These are phyloP conservation scores for Aspergillus pseudotamarii DNA, from an alignment of 2,329 filamentous ascomycete species.

Conservation along the genomic window DNA sequence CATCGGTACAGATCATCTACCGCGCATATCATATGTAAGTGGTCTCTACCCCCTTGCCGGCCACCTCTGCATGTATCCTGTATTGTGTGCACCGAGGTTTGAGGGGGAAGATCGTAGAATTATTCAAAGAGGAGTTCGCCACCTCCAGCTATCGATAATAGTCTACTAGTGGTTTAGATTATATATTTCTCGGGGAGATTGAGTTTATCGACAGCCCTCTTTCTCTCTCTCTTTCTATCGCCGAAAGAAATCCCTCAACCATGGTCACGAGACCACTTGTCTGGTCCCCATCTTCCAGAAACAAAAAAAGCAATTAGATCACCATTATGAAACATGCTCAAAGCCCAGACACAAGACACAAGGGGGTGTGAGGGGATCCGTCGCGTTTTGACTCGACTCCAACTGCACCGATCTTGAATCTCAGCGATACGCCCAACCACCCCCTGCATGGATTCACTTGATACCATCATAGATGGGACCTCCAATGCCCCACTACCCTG, in stretches of 20 bases:
- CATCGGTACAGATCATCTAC: background rate
- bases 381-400: background rate
- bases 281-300: background rate
- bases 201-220: background rate
- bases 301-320: background rate
- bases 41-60: background rate
- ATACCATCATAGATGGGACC: background rate
- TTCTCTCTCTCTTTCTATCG: background rate
- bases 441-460: background rate
- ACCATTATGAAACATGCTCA: background rate
- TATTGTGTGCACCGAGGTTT: background rate
- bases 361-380: background rate
- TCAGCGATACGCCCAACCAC: slow-evolving; percentile 1
- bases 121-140: background rate
- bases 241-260: background rate
- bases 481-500: background rate
- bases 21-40: slow-evolving; percentile 4
- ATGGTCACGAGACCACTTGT: background rate
- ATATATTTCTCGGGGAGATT: background rate
- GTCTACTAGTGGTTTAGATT: no score
- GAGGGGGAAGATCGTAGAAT: background rate
- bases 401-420: background rate
- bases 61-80: slow-evolving; percentile 1
- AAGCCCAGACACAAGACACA: background rate
- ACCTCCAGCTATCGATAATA: background rate